These are phyloP conservation scores for Mycena galericulata DNA, from an alignment of 768 basidiomycete genomes.

Conservation along the genomic window DNA sequence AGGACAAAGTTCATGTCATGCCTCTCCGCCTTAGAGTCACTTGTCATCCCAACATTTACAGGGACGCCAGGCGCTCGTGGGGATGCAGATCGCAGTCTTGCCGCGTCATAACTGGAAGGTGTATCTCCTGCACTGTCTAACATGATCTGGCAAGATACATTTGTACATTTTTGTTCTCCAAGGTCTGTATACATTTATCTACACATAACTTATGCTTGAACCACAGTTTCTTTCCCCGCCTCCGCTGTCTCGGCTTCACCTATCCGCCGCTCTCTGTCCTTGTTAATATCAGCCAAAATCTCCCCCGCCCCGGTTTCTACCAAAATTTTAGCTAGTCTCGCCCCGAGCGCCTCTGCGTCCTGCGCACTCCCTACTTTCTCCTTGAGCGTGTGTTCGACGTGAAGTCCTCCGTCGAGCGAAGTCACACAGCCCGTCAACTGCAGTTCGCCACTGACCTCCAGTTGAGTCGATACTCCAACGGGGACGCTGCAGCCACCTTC, in stretches of 20 bases:
- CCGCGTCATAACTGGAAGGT: constrained; percentile 34
- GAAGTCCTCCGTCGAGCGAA: constrained; percentile 76
- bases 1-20: constrained; percentile 57
- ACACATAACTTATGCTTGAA: constrained; percentile 22
- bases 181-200: neutral
- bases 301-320: constrained; percentile 78
- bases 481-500: constrained; percentile 99
- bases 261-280: constrained; percentile 66
- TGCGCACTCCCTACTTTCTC: constrained; percentile 61
- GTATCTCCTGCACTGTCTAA: constrained; percentile 23
- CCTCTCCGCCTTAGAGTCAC: constrained; percentile 81
- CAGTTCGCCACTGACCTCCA: constrained; percentile 55
- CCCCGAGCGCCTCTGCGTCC: constrained; percentile 78
- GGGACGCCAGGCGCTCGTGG: constrained; percentile 77
- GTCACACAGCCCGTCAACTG: constrained; percentile 88
- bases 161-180: too few species aligned
- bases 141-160: constrained; percentile 41
- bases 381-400: constrained; percentile 75
- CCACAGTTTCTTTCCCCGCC: constrained; percentile 31
- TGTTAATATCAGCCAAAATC: constrained; percentile 88
- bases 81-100: constrained; percentile 62
- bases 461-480: constrained; percentile 79
- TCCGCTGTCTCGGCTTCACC: constrained; percentile 53
- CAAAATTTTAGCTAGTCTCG: constrained; percentile 70
- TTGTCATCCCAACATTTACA: constrained; percentile 59